phyloP scores from a whole-genome alignment of 2,329 filamentous ascomycete genomes.

The Stagonosporopsis chrysanthemi region DNA sequence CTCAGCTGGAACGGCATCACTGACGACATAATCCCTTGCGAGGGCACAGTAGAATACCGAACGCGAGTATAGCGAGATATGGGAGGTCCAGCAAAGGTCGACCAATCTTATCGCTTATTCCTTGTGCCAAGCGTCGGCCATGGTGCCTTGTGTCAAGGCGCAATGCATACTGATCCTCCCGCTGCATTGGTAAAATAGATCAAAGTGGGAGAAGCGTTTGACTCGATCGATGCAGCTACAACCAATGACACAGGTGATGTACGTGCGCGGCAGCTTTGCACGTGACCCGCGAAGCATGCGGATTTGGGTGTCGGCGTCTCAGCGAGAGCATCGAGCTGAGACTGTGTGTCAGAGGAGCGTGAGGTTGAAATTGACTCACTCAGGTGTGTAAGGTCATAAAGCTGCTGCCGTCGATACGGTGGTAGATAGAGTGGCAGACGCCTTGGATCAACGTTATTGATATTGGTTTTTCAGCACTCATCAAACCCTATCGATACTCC shows the following conservation, averaged over 20 bases:
- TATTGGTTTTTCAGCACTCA: background rate
- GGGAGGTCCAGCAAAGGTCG: constrained; percentile 18
- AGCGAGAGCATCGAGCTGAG: background rate
- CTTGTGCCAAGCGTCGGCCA: constrained; percentile 42
- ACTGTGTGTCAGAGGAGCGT: background rate
- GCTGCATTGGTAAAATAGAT: constrained; percentile 39
- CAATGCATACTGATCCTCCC: constrained; percentile 31
- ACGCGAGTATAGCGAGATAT: constrained; percentile 22
- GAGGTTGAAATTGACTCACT: background rate
- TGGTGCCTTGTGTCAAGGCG: constrained; percentile 32
- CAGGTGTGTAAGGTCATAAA: too few relatives aligned
- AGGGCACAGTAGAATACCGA: constrained; percentile 21
- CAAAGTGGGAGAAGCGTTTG: constrained; percentile 35
- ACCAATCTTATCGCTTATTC: constrained; percentile 39
- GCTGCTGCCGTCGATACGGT: background rate
- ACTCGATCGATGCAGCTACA: constrained; percentile 24
- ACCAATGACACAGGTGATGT: background rate
- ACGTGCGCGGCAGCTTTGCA: constrained; percentile 17
- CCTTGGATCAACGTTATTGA: background rate
- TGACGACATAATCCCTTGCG: constrained; percentile 25
- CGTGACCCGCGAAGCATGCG: background rate
- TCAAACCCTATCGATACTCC: background rate
- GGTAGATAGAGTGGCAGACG: background rate
- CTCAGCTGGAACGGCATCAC: constrained; percentile 35
- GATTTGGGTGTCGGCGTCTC: background rate